Conservation (phyloP, 1,139 yeast species). For the Hemisphaericaspora subhashii region DNA sequence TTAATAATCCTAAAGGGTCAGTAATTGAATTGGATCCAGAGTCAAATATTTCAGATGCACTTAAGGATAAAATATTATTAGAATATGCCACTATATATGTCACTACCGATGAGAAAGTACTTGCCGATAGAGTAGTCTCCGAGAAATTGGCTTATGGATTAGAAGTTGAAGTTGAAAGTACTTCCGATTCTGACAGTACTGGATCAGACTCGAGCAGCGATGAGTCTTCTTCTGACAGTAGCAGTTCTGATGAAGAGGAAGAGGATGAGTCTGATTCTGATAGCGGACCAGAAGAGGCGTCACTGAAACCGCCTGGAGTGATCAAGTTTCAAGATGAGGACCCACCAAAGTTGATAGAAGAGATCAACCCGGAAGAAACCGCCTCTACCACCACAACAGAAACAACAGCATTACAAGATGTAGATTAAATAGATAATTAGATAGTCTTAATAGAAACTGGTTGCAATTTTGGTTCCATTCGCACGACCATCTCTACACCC, state of each 20-base stretch:
- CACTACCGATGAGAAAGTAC: constrained; percentile 19
- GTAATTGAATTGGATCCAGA: constrained; percentile 25
- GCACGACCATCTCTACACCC: neutral
- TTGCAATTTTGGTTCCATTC: neutral
- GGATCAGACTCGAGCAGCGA: constrained; percentile 10
- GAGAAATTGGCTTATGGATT: constrained; percentile 22
- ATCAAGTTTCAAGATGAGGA: constrained; percentile 1
- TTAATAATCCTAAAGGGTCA: constrained; percentile 20
- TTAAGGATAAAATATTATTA: constrained; percentile 60
- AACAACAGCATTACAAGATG: constrained; percentile 3
- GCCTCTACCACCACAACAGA: neutral
- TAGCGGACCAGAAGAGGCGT: constrained; percentile 20
- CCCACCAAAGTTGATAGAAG: constrained; percentile 3
- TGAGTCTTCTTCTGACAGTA: constrained; percentile 8
- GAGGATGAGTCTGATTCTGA: constrained; percentile 10
- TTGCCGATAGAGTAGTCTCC: constrained; percentile 10
- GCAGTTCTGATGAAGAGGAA: constrained; percentile 10
- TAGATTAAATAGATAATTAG: constrained; percentile 4
- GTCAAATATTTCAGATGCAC: constrained; percentile 37
- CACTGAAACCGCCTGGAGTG: constrained; percentile 18
- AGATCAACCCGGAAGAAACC: neutral
- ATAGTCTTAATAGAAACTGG: neutral
- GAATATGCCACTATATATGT: constrained; percentile 77
- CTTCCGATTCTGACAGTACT: constrained; percentile 13
- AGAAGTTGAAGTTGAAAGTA: constrained; percentile 9